phyloP scores from a whole-genome alignment of 116 monocot species.

The Iris pallida region DNA sequence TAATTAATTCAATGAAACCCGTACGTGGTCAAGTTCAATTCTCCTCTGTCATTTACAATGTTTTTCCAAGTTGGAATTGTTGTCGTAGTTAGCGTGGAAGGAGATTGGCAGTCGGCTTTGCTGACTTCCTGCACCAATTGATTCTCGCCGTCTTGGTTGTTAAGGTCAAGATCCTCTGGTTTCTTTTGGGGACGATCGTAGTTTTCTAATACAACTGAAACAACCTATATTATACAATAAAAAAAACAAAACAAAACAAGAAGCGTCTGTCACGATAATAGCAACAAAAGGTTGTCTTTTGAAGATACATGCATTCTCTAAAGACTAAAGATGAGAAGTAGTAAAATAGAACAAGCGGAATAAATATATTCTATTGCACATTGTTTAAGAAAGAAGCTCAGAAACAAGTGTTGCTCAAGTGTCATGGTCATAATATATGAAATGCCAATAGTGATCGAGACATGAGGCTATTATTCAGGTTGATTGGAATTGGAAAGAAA shows the following conservation, averaged over 20 bases:
- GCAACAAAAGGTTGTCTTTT: too few species aligned
- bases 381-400: too few species aligned
- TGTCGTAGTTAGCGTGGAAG: slow-evolving; percentile 24
- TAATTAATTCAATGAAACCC: neutral
- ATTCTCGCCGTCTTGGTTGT: slow-evolving; percentile 19
- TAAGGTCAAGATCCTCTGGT: slow-evolving; percentile 24
- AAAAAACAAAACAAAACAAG: neutral
- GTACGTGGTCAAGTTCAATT: slow-evolving; percentile 55
- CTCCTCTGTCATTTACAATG: slow-evolving; percentile 56
- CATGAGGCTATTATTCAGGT: too few species aligned
- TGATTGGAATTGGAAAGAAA: too few species aligned
- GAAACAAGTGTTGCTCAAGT: too few species aligned
- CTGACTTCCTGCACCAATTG: slow-evolving; percentile 61
- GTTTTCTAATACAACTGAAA: slow-evolving; percentile 80
- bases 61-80: slow-evolving; percentile 72
- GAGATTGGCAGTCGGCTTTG: slow-evolving; percentile 45
- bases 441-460: too few species aligned
- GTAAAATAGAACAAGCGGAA: too few species aligned
- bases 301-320: too few species aligned
- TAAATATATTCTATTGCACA: too few species aligned
- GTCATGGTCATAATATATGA: too few species aligned
- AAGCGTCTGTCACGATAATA: neutral
- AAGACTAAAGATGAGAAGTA: too few species aligned
- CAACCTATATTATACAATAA: slow-evolving; percentile 42
- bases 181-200: slow-evolving; percentile 46